Percentiles rank a stretch among this genome's conserved stretches.
Conservation (phyloP, 306 rosid genomes). For the Bauhinia variegata region DNA sequence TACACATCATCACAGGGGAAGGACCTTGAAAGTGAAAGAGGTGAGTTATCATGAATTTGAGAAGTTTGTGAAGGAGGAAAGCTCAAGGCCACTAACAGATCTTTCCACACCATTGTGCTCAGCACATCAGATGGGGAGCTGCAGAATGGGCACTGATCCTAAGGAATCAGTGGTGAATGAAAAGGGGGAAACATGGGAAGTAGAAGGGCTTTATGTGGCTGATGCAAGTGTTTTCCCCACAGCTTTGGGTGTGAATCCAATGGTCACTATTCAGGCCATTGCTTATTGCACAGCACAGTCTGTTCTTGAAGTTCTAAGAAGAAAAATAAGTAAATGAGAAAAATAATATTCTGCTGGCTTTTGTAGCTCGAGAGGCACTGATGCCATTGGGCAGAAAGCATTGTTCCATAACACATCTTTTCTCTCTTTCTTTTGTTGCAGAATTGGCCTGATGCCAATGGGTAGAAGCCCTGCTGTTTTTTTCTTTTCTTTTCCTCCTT, state of each 20-base stretch:
- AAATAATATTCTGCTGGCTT: background rate
- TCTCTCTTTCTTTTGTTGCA: too few relatives aligned
- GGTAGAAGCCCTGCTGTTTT: too few relatives aligned
- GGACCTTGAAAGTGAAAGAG: slow-evolving; percentile 56
- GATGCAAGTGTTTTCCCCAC: slow-evolving; percentile 86
- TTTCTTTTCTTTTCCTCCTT: too few relatives aligned
- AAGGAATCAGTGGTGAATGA: slow-evolving; percentile 65
- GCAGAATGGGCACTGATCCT: slow-evolving; percentile 66
- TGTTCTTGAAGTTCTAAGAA: slow-evolving; percentile 60
- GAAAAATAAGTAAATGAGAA: slow-evolving; percentile 45
- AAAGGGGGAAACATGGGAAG: slow-evolving; percentile 83
- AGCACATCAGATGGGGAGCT: slow-evolving; percentile 91
- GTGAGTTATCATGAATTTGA: slow-evolving; percentile 59
- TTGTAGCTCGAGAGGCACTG: slow-evolving; percentile 25
- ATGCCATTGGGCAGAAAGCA: slow-evolving; percentile 21
- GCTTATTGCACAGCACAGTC: slow-evolving; percentile 88
- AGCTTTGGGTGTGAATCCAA: slow-evolving; percentile 86
- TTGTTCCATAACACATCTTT: slow-evolving; percentile 26
- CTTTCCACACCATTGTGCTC: slow-evolving; percentile 62
- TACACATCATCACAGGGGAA: slow-evolving; percentile 65
- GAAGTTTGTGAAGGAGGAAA: slow-evolving; percentile 75
- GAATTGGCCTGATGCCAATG: too few relatives aligned
- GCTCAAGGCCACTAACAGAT: slow-evolving; percentile 60
- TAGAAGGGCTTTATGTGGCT: slow-evolving; percentile 73
- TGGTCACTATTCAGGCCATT: slow-evolving; percentile 82